Evolutionary conservation across 176 grass and related monocot genomes (phyloP), one percentile per base, ranked within the genome.

Genomic region (Oropetium thomaeum): DNA sequence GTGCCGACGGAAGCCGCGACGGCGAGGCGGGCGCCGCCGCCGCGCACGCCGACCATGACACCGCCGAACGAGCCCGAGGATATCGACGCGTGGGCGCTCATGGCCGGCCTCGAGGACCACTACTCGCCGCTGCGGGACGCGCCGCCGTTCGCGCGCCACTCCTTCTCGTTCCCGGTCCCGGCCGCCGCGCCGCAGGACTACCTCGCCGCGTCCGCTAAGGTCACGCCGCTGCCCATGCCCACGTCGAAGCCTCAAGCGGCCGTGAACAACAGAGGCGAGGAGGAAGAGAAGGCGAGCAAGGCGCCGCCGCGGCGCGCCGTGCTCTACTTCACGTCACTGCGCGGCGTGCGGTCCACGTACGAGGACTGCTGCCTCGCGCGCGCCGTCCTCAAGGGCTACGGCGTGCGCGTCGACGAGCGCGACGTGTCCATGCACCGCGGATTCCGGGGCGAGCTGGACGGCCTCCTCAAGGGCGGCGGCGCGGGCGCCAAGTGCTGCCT

Each of bases 381-480:
- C 28, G 55, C 72, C 71, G 90, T 99, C 43, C 77, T 99, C 37
- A 88, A 82, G 67, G 92, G 87, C 3, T 99, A 92, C 81, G 79
- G 73, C 55, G 80, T 95, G 62, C 71, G 73, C 37, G 14, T 99
- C 62, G 96, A 99, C 83, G 96, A 99, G 87, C 88, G 91, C 59
- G 96, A 99, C 83, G 78, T 99, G 53, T 95, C 96, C 35, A 95
- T 99, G 96, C 89, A 99, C 82, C 82, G 84, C 30, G 82, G 75
- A 1, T 95, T 99, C 81, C 87, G 70, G 66, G 89, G 92, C 41
- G 96, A 99, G 83, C 82, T 99, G 17, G 10, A 44, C 25, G 34
- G 71, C 60, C 69, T 89, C 34, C 78, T 89, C 29, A 9, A 37
- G 16, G 27, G 44, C 31, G 64, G 54, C 32, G 68, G 68, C 29